These are phyloP conservation scores for Trichoderma brevicompactum DNA, from an alignment of 2,329 filamentous ascomycete genomes.

Conservation along the genomic window DNA sequence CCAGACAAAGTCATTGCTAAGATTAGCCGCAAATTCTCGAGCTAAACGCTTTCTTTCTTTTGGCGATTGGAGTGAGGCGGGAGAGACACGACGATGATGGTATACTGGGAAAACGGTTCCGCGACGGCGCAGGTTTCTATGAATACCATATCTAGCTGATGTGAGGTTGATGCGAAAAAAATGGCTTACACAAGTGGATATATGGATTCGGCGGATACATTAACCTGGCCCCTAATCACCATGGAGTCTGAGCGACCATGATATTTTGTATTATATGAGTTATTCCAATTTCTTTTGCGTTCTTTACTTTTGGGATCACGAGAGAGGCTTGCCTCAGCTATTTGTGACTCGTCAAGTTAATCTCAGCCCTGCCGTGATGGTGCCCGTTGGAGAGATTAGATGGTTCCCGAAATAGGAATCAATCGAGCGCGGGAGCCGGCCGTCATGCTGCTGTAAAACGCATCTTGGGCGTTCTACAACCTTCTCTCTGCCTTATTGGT, in stretches of 20 bases:
- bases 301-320: neutral
- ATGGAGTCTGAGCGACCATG: constrained; percentile 28
- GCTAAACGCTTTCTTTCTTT: constrained; percentile 48
- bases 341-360: neutral
- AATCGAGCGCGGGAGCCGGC: neutral
- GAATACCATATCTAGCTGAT: constrained; percentile 15
- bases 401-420: neutral
- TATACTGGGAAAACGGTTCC: constrained; percentile 21
- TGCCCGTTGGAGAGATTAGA: neutral
- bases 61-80: neutral
- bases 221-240: constrained; percentile 24
- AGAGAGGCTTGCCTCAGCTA: neutral
- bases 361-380: neutral
- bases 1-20: constrained; percentile 82
- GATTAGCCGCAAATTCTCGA: constrained; percentile 84
- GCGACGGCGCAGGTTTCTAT: constrained; percentile 19
- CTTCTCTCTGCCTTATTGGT: neutral
- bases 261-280: constrained; percentile 31
- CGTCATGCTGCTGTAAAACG: neutral
- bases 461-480: neutral
- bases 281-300: constrained; percentile 15
- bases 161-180: neutral
- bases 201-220: constrained; percentile 27
- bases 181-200: constrained; percentile 10
- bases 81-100: constrained; percentile 3